phyloP scores from a whole-genome alignment of 495 filamentous ascomycete species.

The Daldinia concentrica region DNA sequence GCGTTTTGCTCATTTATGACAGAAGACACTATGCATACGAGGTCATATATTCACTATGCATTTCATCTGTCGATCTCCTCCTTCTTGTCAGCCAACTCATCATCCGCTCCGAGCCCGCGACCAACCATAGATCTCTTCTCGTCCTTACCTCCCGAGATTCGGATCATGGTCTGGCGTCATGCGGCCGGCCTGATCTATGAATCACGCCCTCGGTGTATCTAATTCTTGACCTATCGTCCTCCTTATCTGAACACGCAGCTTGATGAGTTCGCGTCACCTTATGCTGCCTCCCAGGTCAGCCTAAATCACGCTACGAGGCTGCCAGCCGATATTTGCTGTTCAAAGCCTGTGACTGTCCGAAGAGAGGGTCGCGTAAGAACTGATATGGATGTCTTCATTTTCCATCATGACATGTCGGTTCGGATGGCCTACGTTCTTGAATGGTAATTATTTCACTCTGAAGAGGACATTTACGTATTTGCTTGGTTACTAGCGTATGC shows the following conservation, averaged over 20 bases:
- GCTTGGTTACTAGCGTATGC: conserved; percentile 31
- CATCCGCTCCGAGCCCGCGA: background rate
- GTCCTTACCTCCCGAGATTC: conserved; percentile 31
- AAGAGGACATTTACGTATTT: conserved; percentile 2
- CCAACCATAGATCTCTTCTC: conserved; percentile 31
- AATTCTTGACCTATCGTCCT: conserved; percentile 21
- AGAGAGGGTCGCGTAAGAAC: conserved; percentile 9
- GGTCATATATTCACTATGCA: conserved; percentile 22
- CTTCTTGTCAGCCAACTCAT: conserved; percentile 32
- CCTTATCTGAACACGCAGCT: conserved; percentile 20
- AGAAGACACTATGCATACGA: conserved; percentile 16
- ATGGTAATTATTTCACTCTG: background rate
- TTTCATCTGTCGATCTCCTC: conserved; percentile 38
- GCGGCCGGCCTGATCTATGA: conserved; percentile 22
- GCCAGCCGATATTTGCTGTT: conserved; percentile 16
- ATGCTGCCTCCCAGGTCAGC: conserved; percentile 24
- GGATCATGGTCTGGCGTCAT: conserved; percentile 31
- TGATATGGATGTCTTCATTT: conserved; percentile 30
- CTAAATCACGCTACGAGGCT: conserved; percentile 29
- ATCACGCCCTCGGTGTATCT: conserved; percentile 25
- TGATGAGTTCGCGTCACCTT: conserved; percentile 18
- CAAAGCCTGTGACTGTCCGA: conserved; percentile 14
- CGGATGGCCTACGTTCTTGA: conserved; percentile 18
- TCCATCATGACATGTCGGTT: conserved; percentile 15
- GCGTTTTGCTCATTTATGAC: conserved; percentile 38